Conservation (phyloP, 768 basidiomycete species). For the Tylopilus subfusipes region DNA sequence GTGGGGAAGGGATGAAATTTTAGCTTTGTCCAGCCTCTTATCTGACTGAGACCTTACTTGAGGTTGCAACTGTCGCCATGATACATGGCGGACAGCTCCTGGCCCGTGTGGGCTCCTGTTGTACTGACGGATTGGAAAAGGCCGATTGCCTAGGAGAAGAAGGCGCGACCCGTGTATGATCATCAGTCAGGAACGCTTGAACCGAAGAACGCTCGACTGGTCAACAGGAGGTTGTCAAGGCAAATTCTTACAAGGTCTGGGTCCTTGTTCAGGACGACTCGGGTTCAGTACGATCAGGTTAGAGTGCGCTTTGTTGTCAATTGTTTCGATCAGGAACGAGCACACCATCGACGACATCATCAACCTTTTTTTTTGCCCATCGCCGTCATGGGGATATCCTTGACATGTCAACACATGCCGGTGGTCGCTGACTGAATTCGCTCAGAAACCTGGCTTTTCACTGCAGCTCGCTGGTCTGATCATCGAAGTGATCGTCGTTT, state of each 20-base stretch:
- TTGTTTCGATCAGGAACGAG: not conserved
- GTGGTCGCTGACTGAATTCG: not conserved
- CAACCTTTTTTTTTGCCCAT: not conserved
- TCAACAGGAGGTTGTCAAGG: not conserved
- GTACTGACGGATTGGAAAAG: not conserved
- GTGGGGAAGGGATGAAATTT: not conserved
- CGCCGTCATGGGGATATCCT: not conserved
- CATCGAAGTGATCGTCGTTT: too few relatives aligned
- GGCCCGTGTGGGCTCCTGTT: not conserved
- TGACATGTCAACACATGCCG: too few relatives aligned
- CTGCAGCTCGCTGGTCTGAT: too few relatives aligned
- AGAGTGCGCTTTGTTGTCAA: not conserved
- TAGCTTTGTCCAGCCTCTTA: slow-evolving; percentile 5
- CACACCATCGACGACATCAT: too few relatives aligned
- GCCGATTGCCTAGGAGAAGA: not conserved
- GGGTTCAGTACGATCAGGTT: too few relatives aligned
- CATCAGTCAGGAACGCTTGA: not conserved
- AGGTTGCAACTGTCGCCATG: slow-evolving; percentile 14
- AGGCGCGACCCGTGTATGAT: not conserved
- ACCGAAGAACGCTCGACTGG: too few relatives aligned
- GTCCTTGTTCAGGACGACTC: too few relatives aligned
- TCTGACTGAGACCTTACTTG: slow-evolving; percentile 1
- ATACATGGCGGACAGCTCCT: not conserved
- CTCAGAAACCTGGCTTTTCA: not conserved
- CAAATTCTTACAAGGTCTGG: not conserved